phyloP scores from a whole-genome alignment of 1,284 basidiomycete species.

The Boletus sp. region DNA sequence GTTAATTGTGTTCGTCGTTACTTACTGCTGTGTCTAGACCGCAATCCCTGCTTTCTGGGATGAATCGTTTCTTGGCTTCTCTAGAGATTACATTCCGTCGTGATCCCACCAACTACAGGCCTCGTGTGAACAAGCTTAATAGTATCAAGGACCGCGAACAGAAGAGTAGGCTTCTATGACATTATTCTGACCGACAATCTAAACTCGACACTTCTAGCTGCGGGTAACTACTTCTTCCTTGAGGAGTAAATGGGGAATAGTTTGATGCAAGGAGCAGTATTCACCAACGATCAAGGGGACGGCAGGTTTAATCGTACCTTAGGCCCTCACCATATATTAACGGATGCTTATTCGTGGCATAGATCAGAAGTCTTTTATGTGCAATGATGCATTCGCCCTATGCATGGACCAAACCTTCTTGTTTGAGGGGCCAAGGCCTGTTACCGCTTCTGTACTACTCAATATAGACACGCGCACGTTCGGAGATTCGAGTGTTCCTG shows the following conservation, averaged over 20 bases:
- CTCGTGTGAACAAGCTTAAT: constrained; percentile 90
- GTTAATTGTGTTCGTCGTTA: background rate
- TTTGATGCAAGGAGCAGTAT: background rate
- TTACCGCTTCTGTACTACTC: background rate
- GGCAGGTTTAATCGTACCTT: constrained; percentile 17
- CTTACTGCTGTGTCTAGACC: constrained; percentile 46
- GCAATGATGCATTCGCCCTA: constrained; percentile 12
- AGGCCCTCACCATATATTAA: constrained; percentile 11
- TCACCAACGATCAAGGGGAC: background rate
- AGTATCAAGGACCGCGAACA: constrained; percentile 94
- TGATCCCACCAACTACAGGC: constrained; percentile 92
- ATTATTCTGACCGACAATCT: constrained; percentile 7
- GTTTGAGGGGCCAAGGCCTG: constrained; percentile 5
- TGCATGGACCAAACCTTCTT: constrained; percentile 10
- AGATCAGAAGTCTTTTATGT: constrained; percentile 11
- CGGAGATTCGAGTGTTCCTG: background rate
- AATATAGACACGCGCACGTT: background rate
- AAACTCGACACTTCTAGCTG: constrained; percentile 38
- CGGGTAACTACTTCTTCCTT: constrained; percentile 89
- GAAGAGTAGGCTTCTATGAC: constrained; percentile 57
- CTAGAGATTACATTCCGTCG: constrained; percentile 95
- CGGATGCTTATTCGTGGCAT: constrained; percentile 10
- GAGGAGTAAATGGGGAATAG: constrained; percentile 53
- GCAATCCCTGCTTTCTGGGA: constrained; percentile 79
- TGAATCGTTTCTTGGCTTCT: constrained; percentile 90